phyloP scores from a whole-genome alignment of 1,284 basidiomycete genomes.

The Cryptococcus maquisensis region DNA sequence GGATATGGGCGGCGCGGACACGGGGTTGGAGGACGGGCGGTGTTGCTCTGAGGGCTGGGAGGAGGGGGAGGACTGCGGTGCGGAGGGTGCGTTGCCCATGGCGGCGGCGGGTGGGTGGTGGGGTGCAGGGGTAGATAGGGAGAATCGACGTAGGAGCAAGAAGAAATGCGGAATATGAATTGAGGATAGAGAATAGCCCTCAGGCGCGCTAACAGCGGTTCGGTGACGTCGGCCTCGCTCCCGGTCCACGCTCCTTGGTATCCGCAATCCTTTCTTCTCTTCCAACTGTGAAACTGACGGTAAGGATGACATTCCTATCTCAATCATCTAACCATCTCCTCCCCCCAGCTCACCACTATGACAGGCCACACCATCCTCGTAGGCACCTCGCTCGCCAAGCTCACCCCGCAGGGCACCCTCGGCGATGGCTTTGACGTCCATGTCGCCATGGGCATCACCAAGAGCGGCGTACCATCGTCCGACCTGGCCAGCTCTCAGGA shows the following conservation, averaged over 20 bases:
- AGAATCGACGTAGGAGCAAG: background rate
- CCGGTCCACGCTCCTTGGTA: too few species aligned
- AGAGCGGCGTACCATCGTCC: background rate
- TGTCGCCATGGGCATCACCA: background rate
- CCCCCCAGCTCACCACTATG: background rate
- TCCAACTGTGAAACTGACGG: too few species aligned
- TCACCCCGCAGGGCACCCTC: background rate
- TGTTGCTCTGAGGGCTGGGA: conserved; percentile 2
- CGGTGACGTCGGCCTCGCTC: background rate
- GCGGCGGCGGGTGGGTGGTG: background rate
- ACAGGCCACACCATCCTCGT: background rate
- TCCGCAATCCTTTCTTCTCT: background rate
- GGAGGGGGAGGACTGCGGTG: conserved; percentile 14
- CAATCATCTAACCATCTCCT: background rate
- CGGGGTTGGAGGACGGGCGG: background rate
- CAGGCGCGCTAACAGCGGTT: background rate
- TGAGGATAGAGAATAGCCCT: background rate
- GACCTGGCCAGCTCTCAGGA: background rate
- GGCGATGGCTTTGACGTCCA: background rate
- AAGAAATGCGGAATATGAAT: background rate
- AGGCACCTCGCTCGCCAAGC: background rate
- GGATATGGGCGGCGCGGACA: conserved; percentile 9
- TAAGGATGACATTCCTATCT: background rate
- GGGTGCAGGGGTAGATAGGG: too few species aligned
- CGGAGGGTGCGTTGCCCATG: conserved; percentile 40